Evolutionary conservation across 148 eudicot genomes (phyloP), one percentile per base, ranked within the genome.

Genomic region (Beta vulgaris): DNA sequence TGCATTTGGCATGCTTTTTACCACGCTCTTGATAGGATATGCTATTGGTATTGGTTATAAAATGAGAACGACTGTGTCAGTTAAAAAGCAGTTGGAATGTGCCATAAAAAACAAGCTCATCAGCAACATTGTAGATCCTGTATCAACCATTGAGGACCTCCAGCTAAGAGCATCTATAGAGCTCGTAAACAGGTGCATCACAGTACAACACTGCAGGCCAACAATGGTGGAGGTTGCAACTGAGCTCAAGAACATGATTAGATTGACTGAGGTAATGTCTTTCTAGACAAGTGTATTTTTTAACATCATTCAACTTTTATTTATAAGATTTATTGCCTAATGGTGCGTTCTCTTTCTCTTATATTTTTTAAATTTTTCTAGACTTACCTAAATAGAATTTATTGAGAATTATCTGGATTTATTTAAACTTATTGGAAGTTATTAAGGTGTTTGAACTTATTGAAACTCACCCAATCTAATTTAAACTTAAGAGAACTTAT

Each of bases 1-100:
- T 53, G 48, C 74, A 8, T 82, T 78, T 78, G 85, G 82, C 18
- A 39, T 44, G 28, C 55, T 75, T 51, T 66, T 78, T 48, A 74
- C 73, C 43, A 53, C 37, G 36, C 76, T 82, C 25, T 53, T 82
- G 19, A 82, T 78, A 10, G 78, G 84, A n/a, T 49, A 53, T 3
- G n/a, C n/a, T n/a, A n/a, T n/a, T n/a, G n/a, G n/a, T n/a, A n/a
- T n/a, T n/a, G n/a, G n/a, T n/a, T n/a, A n/a, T n/a, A n/a, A n/a
- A n/a, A n/a, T n/a, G n/a, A n/a, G n/a, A n/a, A n/a, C n/a, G n/a
- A n/a, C n/a, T n/a, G n/a, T n/a, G n/a, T n/a, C n/a, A n/a, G n/a
- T n/a, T n/a, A n/a, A n/a, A n/a, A n/a, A n/a, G n/a, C n/a, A n/a
- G n/a, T n/a, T 9, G 31, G 66, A 28, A 25, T 3, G n/a, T n/a